Percentiles rank a stretch among this genome's conserved stretches.
Conservation (phyloP, 2,329 filamentous ascomycete genomes). For the Cryphonectria naterciae region DNA sequence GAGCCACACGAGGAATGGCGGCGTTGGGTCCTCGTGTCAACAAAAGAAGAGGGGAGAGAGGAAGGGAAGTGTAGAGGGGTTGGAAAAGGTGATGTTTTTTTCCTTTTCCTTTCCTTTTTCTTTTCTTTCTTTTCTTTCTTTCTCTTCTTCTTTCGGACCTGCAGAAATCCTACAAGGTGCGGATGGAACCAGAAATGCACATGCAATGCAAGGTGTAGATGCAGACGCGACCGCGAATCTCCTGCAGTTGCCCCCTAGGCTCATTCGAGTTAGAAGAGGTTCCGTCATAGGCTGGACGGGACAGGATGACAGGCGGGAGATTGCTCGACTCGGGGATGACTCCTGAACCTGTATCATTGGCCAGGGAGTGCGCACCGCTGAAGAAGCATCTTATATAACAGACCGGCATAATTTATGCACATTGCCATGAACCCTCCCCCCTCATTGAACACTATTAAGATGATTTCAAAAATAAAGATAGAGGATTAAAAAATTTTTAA, state of each 20-base stretch:
- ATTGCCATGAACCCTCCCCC: too few relatives aligned
- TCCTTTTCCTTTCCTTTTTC: neutral
- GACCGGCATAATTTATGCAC: neutral
- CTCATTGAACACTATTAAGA: too few relatives aligned
- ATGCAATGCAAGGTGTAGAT: neutral
- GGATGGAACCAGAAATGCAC: neutral
- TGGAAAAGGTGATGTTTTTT: neutral
- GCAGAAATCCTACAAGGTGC: neutral
- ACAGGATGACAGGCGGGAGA: constrained; percentile 6
- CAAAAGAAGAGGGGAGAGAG: neutral
- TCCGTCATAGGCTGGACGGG: constrained; percentile 10
- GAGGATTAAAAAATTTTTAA: too few relatives aligned
- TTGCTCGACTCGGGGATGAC: constrained; percentile 1
- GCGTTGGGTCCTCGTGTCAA: constrained; percentile 1
- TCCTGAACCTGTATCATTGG: constrained; percentile 8
- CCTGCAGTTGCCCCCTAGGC: neutral
- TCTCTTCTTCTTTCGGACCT: neutral
- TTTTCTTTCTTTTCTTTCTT: neutral
- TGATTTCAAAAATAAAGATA: too few relatives aligned
- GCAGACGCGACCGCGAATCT: constrained; percentile 10
- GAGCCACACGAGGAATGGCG: constrained; percentile 1
- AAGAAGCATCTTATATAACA: neutral
- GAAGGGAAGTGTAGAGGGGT: neutral
- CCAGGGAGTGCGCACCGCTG: neutral
- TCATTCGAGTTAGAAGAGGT: constrained; percentile 3